Evolutionary conservation across 495 filamentous ascomycete genomes (phyloP), one percentile per base, ranked within the genome.

Genomic region (Cudoniella acicularis): DNA sequence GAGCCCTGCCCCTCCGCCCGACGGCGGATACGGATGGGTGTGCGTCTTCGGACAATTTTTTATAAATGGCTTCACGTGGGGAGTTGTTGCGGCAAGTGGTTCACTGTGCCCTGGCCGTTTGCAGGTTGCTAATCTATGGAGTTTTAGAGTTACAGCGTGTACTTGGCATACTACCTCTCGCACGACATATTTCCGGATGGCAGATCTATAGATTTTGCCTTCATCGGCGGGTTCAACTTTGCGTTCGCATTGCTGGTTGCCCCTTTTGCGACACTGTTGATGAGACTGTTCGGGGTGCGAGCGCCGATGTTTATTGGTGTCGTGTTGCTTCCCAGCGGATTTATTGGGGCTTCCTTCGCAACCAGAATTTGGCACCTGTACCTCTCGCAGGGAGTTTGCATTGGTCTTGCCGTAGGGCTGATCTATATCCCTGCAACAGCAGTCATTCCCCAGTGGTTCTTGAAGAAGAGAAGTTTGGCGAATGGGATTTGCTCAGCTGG

Each of bases 371-470:
- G 87, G 87, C 87, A 90, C 43, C 78, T 90, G 26, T 84, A 90
- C 56, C 80, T 95, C 2, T 83, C 80, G 52, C 90, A 94, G 67
- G 91, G 90, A 10, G 71, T 92, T 8, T 81, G 85, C 52, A 89
- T 94, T 58, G 90, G 90, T 24, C 68, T 84, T 43, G 90, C 87
- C 0, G 81, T 92, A 72, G 89, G 90, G 1, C 87, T 94, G 56
- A 78, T 85, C 18, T 96, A 90, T 70, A 87, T 87, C 8, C 79
- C 83, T 20, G 86, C 81, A 23, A 84, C 88, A 1, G 82, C 84
- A 16, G 82, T 92, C 13, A 77, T 88, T 0, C 83, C 89, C 1
- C 89, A 94, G 64, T 94, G 91, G 91, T 94, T 96, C 71, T 73
- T 72, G 22, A 82, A 81, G 26, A 78, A 80, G 3, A 80, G 88